Evolutionary conservation across 176 grass and related monocot species (phyloP), one percentile per base, ranked within the genome.

Genomic region (Phragmites australis): DNA sequence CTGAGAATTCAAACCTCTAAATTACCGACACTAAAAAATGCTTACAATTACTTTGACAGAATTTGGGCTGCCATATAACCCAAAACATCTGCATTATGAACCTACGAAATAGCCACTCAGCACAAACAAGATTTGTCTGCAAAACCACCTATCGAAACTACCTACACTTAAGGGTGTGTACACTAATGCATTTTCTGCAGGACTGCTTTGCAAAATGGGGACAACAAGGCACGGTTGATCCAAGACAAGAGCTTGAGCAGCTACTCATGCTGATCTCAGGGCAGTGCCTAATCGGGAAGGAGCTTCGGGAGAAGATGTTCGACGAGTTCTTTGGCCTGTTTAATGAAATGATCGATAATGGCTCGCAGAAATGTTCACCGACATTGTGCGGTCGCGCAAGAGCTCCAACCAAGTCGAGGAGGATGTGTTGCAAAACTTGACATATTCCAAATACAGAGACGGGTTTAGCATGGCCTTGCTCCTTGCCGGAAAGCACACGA

Each of bases 271-370:
- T 88, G 23, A 88, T 76, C 10, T 69, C 82, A 59, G 82, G 81
- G 10, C 78, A 83, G 34, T 94, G 92, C 72, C 70, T 94, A 11
- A 37, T 94, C 0, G 92, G 92, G 16, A 89, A 69, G 3, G 89
- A 94, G 39, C 72, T 91, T 2, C 75, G 86, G 27, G 89, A 66
- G 60, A 88, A 72, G 10, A 75, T 84, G 53, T 72, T 85, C 6
- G 75, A 75, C 21, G 83, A 94, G 30, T 54, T 94, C 34, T 76
- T 62, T 39, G 56, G n/a, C n/a, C n/a, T n/a, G n/a, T n/a, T n/a
- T n/a, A n/a, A n/a, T n/a, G n/a, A n/a, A n/a, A n/a, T n/a, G n/a
- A n/a, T n/a, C n/a, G n/a, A n/a, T n/a, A n/a, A n/a, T n/a, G 53
- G 50, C 69, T 94, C 37, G 41, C 55, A 5, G 21, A 83, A 17